Base-by-base conservation (phyloP, 352 stramenopile genomes). In the Phytophthora rubi region DNA sequence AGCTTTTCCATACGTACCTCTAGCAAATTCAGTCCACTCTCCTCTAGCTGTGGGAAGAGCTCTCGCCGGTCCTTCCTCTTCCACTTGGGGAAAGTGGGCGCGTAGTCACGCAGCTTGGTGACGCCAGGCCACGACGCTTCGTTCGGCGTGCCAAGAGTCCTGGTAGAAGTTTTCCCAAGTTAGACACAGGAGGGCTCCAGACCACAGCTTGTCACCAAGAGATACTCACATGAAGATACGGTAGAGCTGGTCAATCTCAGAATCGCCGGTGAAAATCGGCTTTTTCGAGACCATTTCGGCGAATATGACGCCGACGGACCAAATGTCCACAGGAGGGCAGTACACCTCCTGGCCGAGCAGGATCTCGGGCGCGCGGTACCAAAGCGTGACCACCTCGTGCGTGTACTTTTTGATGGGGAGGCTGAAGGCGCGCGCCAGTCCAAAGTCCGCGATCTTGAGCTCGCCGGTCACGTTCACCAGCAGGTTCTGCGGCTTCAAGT, bases 371-470 rank as follows among this genome's bases (percentile, higher is more conserved):
- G 97, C 94, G 12, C 98, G 93, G 78, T 99, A 99, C 98, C 98
- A 99, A 8, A 99, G 87, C 48, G 98, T 99, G 6, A 99, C 97
- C 35, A 99, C 88, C 73, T 99, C 98, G 70, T 99, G 97, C 21
- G 97, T 99, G 69, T 99, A 96, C 49, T 97, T 98, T 32, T 98
- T 96, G 49, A 99, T 98, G 0, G 98, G 98, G 39, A 98, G 90
- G 74, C 96, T 98, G 73, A 99, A 99, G 6, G 96, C 97, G 18
- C 98, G 82, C 15, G 97, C 98, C 8, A 99, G 82, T 8, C 97
- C 98, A 77, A 99, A 99, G 77, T 99, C 98, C n/a, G 97, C 97
- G 48, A 99, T 97, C 77, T 99, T 99, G 23, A 99, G 86, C 51
- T 89, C 86, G 42, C 97, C 97, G 48, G 98, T 93, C 4, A 89